phyloP scores from a whole-genome alignment of 371 early-diverging fungal species.

The Mortierella sp. region DNA sequence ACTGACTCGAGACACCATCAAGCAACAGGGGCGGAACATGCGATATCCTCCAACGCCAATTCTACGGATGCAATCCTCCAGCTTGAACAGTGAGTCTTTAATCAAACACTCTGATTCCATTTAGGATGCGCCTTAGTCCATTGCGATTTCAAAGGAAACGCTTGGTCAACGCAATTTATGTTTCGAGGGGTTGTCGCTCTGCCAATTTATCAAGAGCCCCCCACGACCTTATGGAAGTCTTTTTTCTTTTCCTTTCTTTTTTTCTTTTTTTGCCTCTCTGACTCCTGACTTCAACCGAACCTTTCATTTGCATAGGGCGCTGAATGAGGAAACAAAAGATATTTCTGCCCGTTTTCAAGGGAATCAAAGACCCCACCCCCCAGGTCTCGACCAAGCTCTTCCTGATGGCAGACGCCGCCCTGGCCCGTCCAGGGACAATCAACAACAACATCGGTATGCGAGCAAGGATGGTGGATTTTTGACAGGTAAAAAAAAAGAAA shows the following conservation, averaged over 20 bases:
- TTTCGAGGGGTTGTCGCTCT: no score
- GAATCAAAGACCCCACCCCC: constrained; percentile 35
- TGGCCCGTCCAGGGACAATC: constrained; percentile 1
- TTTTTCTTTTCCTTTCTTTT: neutral
- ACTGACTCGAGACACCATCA: neutral
- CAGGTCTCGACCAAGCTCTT: constrained; percentile 41
- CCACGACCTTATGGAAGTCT: no score
- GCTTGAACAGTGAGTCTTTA: constrained; percentile 28
- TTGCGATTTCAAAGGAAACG: neutral
- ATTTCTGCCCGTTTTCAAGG: constrained; percentile 33
- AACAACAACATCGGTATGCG: constrained; percentile 27
- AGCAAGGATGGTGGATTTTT: constrained; percentile 42
- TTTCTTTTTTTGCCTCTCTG: no score
- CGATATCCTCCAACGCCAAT: neutral
- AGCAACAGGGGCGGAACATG: neutral
- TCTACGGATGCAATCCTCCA: constrained; percentile 29
- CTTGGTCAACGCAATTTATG: no score
- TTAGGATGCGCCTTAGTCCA: neutral
- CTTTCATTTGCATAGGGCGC: constrained; percentile 6
- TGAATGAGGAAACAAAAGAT: constrained; percentile 40
- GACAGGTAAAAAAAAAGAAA: constrained; percentile 24
- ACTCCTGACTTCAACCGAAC: no score
- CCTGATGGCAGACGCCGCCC: constrained; percentile 3
- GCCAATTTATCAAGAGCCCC: no score
- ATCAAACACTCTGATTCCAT: neutral